Percentiles rank a stretch among this genome's conserved stretches.
These are phyloP conservation scores for Dissoconium aciculare DNA, from an alignment of 2,329 filamentous ascomycete genomes.

Conservation along the genomic window DNA sequence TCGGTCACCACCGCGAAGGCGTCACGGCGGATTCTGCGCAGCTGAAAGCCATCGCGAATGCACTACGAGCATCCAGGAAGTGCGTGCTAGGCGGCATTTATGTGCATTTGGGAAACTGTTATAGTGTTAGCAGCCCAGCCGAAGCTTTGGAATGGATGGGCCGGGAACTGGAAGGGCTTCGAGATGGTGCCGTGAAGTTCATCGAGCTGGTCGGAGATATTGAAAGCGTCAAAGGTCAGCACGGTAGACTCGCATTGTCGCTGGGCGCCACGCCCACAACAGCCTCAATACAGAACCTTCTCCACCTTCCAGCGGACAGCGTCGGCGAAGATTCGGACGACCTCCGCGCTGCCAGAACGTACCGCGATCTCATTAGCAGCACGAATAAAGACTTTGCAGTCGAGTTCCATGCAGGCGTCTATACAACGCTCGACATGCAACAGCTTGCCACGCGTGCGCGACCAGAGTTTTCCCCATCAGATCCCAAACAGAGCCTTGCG, in stretches of 20 bases:
- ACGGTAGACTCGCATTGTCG: slow-evolving; percentile 41
- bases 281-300: slow-evolving; percentile 47
- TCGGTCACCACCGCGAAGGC: slow-evolving; percentile 57
- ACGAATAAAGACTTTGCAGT: slow-evolving; percentile 29
- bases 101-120: slow-evolving; percentile 58
- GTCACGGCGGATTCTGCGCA: slow-evolving; percentile 37
- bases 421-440: slow-evolving; percentile 62
- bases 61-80: slow-evolving; percentile 32
- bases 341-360: slow-evolving; percentile 24
- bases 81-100: slow-evolving; percentile 50
- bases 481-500: slow-evolving; percentile 17
- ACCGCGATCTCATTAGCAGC: slow-evolving; percentile 22
- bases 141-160: slow-evolving; percentile 46
- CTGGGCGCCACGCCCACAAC: slow-evolving; percentile 67
- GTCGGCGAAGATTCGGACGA: background rate
- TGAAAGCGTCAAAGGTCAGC: too few species aligned
- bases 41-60: slow-evolving; percentile 34
- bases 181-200: slow-evolving; percentile 30
- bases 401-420: slow-evolving; percentile 64
- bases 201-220: slow-evolving; percentile 16
- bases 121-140: slow-evolving; percentile 39
- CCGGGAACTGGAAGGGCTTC: slow-evolving; percentile 43
- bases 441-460: slow-evolving; percentile 58
- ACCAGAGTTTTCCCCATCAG: slow-evolving; percentile 20
- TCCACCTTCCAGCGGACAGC: too few species aligned